A percentile compares a stretch with the other conserved stretches of the same genome.
Conservation (phyloP, 208 protist species). For the Trypanosoma avium region DNA sequence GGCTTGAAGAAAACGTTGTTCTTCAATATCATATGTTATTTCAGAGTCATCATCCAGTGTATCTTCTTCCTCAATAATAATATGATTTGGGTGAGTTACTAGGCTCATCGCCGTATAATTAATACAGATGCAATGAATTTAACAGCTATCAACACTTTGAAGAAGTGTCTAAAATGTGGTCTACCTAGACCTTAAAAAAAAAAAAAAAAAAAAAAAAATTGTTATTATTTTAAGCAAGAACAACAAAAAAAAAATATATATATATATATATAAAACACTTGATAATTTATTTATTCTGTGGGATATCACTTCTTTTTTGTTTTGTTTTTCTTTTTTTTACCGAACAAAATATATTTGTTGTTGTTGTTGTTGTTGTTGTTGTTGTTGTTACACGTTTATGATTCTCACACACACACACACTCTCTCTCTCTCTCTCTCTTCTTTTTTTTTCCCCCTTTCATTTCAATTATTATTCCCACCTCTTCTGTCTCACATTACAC, state of each 20-base stretch:
- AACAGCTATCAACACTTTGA: not conserved
- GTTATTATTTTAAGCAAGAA: not conserved
- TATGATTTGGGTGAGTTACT: conserved; percentile 30
- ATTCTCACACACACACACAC: not conserved
- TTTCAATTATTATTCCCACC: not conserved
- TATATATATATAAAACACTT: not conserved
- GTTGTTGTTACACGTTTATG: not conserved
- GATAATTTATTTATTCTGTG: not conserved
- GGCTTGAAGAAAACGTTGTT: conserved; percentile 28
- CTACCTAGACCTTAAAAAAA: not conserved
- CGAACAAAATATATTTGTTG: not conserved
- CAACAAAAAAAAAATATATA: not conserved
- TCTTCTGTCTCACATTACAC: no score
- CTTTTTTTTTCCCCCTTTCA: not conserved
- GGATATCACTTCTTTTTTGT: not conserved
- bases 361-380: not conserved
- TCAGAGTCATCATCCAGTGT: conserved; percentile 11
- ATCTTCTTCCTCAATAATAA: conserved; percentile 33
- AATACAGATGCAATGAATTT: not conserved
- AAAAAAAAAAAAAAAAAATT: conserved; percentile 3
- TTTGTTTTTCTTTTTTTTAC: conserved; percentile 4
- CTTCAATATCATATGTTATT: conserved; percentile 12
- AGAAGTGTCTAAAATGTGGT: no score
- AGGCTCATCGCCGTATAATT: conserved; percentile 47
- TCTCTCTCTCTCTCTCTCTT: not conserved